Evolutionary conservation across 2,329 filamentous ascomycete species (phyloP), one percentile per base, ranked within the genome.

Genomic region (Fusarium devonianum): DNA sequence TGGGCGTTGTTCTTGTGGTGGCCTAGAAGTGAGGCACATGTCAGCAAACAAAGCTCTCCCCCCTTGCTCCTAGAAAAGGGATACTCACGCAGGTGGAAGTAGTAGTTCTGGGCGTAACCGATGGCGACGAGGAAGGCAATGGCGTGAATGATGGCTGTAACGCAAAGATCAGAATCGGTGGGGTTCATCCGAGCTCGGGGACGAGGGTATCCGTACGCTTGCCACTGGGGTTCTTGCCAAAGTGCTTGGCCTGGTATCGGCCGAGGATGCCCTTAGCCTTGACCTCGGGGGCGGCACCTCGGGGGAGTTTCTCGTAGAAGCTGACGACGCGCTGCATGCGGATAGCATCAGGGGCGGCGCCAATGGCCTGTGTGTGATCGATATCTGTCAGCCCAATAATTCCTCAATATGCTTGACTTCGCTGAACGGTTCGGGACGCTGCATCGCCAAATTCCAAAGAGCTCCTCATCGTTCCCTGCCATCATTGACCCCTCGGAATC

Each of bases 1-100:
- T 99, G 94, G 69, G 91, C 90, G 78, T 99, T 95, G 89, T 99
- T 97, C 90, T 99, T 99, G 89, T 97, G 93, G 86, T 99, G 93
- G 69, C 94, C 94, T 99, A 66, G 4, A 46, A 25, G 25, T 26
- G 17, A 21, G 44, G 42, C 29, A 7, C 17, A n/a, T 23, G 39
- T 67, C 52, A 67, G 61, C 42, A 36, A 47, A 36, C 12, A 32
- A 17, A 44, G 19, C 13, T 40, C 23, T n/a, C n/a, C n/a, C 12
- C 26, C 18, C 25, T 32, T 32, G 14, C 13, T 29, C 10, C 18
- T 17, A 37, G 21, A 25, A 43, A 28, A 26, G 33, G 22, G 35
- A 85, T 45, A 86, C 90, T 77, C 87, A 99, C 94, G 91, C 71
- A 99, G 84, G 80, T 99, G 95, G 90, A 96, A 97, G 85, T 99